A percentile compares a stretch with the other conserved stretches of the same genome.
Conservation (phyloP, 108 stramenopile genomes). For the Licmophora abbreviata region DNA sequence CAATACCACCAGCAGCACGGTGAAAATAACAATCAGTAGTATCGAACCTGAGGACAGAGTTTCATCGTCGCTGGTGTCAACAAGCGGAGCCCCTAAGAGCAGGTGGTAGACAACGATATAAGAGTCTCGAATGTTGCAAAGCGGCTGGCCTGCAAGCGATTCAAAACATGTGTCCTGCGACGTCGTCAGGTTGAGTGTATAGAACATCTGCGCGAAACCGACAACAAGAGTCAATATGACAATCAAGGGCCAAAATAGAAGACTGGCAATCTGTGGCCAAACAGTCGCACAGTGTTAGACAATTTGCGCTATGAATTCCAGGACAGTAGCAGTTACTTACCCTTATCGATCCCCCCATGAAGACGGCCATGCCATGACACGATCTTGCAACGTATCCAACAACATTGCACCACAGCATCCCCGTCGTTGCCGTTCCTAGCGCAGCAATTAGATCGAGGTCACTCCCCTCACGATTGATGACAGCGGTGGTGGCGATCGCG, state of each 20-base stretch:
- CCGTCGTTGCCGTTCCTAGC: slow-evolving; percentile 22
- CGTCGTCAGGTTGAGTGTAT: slow-evolving; percentile 11
- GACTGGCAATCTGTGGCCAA: too few species aligned
- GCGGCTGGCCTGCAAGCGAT: slow-evolving; percentile 4
- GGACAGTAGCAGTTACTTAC: too few species aligned
- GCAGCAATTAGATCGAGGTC: slow-evolving; percentile 1
- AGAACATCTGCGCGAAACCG: slow-evolving; percentile 29
- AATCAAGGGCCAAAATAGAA: slow-evolving; percentile 28
- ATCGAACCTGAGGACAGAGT: slow-evolving; percentile 6
- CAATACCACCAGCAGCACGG: slow-evolving; percentile 15
- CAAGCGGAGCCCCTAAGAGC: slow-evolving; percentile 22
- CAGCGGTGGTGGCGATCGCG: slow-evolving; percentile 12
- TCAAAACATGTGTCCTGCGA: slow-evolving; percentile 11
- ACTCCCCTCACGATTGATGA: background rate
- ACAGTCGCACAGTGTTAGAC: too few species aligned
- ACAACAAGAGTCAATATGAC: slow-evolving; percentile 16
- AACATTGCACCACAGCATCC: slow-evolving; percentile 26
- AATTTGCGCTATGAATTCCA: too few species aligned
- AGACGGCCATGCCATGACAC: slow-evolving; percentile 39
- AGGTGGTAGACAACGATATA: slow-evolving; percentile 25
- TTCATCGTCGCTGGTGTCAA: slow-evolving; percentile 8
- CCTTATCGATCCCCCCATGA: slow-evolving; percentile 9
- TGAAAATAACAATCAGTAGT: slow-evolving; percentile 16
- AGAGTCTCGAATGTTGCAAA: slow-evolving; percentile 24
- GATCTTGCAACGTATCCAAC: slow-evolving; percentile 26